Base-by-base conservation (phyloP, 768 basidiomycete genomes). In the Suillus ampliporus region DNA sequence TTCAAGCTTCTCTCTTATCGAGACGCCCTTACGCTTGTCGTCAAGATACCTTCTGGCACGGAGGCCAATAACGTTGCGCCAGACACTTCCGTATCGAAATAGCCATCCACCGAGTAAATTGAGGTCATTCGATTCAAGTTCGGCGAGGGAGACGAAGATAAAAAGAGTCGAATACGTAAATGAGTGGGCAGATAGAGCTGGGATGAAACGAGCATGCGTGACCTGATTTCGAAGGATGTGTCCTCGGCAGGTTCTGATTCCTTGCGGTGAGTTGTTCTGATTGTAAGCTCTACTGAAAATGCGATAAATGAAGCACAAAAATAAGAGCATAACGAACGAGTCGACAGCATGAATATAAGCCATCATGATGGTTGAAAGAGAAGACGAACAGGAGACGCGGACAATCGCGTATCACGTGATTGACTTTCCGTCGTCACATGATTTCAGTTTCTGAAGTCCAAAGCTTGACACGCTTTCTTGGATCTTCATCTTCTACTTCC, bases 161-260 rank as follows among this genome's bases (percentile, higher is more conserved):
- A 82, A 82, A 13, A 89, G 67, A 3, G 86, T 85, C 0, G 85
- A 82, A 69, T 90, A 91, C n/a, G 77, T 79, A 69, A 89, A 90
- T 0, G 82, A 74, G 69, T 89, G 85, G 19, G 74, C 64, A 3
- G 86, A 77, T 11, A 74, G 67, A 13, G 64, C 62, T 0, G 89
- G 89, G 5, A 86, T 74, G 28, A 82, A 73, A 17, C 87, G 80
- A 2, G 80, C 77, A 69, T 89, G 88, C 0, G 82, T 80, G 44
- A 89, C 83, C 28, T 76, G 73, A 69, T 83, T 86, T 58, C 79
- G 74, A 38, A 88, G 74, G 63, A 89, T 74, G 69, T 85, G 87
- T 19, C 71, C 82, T 46, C 13, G n/a, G 11, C 11, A 11, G 44
- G 21, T 47, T 23, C 46, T 47, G 46, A 47, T 7, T 47, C 21